phyloP scores from a whole-genome alignment of 2,329 filamentous ascomycete genomes.

The Aspergillus terreus region DNA sequence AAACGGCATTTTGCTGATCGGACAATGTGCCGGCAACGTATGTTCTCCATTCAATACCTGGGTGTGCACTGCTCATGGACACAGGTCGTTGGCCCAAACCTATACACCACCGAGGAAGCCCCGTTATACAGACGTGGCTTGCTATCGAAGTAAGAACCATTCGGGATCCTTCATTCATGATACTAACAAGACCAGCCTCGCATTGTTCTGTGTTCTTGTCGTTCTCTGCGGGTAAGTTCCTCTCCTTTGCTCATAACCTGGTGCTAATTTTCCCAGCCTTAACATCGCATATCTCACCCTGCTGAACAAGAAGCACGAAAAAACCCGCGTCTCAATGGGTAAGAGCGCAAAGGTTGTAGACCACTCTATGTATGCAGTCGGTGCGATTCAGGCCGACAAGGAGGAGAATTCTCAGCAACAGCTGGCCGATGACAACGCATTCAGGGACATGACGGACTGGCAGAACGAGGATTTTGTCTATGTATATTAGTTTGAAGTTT shows the following conservation, averaged over 20 bases:
- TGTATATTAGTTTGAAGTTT: constrained; percentile 40
- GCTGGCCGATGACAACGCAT: constrained; percentile 46
- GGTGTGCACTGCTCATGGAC: background rate
- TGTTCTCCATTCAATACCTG: background rate
- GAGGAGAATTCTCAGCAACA: constrained; percentile 25
- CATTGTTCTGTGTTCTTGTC: constrained; percentile 59
- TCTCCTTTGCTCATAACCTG: background rate
- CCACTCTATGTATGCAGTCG: constrained; percentile 52
- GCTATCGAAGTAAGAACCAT: constrained; percentile 46
- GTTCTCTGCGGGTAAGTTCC: constrained; percentile 43
- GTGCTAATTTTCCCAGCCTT: constrained; percentile 15
- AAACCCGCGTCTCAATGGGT: constrained; percentile 53
- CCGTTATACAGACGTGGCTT: constrained; percentile 58
- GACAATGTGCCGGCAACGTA: constrained; percentile 61
- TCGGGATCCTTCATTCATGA: background rate
- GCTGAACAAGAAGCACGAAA: constrained; percentile 55
- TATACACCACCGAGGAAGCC: constrained; percentile 60
- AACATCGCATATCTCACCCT: constrained; percentile 48
- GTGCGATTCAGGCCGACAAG: constrained; percentile 21
- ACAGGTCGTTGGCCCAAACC: constrained; percentile 58
- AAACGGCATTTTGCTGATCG: constrained; percentile 62
- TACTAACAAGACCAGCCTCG: constrained; percentile 35
- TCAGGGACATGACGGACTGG: constrained; percentile 58
- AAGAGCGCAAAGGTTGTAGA: constrained; percentile 59
- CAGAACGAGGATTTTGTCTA: constrained; percentile 64